Evolutionary conservation across 495 filamentous ascomycete genomes (phyloP), one percentile per base, ranked within the genome.

Genomic region (Hypoxylon perforatum): DNA sequence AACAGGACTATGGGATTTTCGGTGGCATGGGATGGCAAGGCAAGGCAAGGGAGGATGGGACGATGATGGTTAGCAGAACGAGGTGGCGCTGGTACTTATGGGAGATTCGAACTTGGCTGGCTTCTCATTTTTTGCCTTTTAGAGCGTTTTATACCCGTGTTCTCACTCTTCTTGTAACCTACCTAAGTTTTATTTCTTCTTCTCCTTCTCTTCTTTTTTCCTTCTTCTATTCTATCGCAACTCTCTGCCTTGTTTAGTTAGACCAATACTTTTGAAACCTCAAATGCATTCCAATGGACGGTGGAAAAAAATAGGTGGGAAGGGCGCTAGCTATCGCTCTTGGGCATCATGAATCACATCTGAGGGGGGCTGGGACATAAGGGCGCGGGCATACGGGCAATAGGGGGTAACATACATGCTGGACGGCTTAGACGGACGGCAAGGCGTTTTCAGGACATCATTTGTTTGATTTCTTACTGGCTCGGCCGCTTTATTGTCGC

Each of bases 121-220:
- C 23, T 55, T 47, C 18, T 47, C 22, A n/a, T n/a, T n/a, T n/a
- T 63, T 69, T 52, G 25, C 21, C 42, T 18, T 41, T 47, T 49
- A 57, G 56, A 64, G 39, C 61, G 45, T 64, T 69, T 69, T 69
- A 69, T 69, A 69, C 66, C 66, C 66, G 51, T 56, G 42, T 60
- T 61, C 45, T 33, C 35, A 60, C 58, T 23, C 18, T 61, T 61
- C 23, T 51, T 69, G 65, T 69, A 69, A 38, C 21, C 36, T 63
- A 63, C 21, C 36, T 63, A 63, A 69, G 59, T 19, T 54, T 15
- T 9, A 28, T 44, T 3, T 53, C 56, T 23, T 58, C 8, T 25
- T 4, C 19, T 51, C 33, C 25, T 7, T 7, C 25, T 28, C 25
- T 28, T 7, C 25, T 28, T 28, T n/a, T n/a, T n/a, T n/a, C n/a